phyloP scores from a whole-genome alignment of 2,329 filamentous ascomycete genomes.

The Huntiella abstrusa region DNA sequence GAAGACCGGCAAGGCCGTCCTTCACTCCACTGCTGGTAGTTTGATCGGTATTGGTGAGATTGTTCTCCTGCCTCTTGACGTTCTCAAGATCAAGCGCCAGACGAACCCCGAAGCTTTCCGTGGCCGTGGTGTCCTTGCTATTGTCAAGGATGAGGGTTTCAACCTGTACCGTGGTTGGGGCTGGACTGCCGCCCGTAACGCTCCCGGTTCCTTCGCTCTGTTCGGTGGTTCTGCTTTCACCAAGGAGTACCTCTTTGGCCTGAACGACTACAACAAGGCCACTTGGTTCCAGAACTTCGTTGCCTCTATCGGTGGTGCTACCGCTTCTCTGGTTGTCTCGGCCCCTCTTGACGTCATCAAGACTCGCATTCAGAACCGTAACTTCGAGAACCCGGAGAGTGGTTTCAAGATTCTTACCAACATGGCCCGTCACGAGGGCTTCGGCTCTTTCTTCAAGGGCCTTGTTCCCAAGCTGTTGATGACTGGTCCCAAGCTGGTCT shows the following conservation, averaged over 20 bases:
- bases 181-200: constrained; percentile 94
- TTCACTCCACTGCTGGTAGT: constrained; percentile 92
- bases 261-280: constrained; percentile 89
- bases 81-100: constrained; percentile 98
- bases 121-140: constrained; percentile 75
- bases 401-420: constrained; percentile 81
- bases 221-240: constrained; percentile 95
- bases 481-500: constrained; percentile 97
- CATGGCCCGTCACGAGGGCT: constrained; percentile 83
- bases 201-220: constrained; percentile 89
- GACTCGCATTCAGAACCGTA: constrained; percentile 93
- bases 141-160: constrained; percentile 85
- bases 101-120: constrained; percentile 98
- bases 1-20: constrained; percentile 93
- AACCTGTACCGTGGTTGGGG: constrained; percentile 90
- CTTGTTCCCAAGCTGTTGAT: constrained; percentile 93
- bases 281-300: constrained; percentile 93
- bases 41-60: constrained; percentile 96
- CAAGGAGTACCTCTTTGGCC: constrained; percentile 84
- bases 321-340: constrained; percentile 88
- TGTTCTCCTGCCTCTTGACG: constrained; percentile 80
- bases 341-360: constrained; percentile 95
- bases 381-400: constrained; percentile 94
- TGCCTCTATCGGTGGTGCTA: constrained; percentile 86
- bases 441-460: constrained; percentile 89